Conservation (phyloP, 1,284 basidiomycete species). For the Austroboletus olivaceoglutinosus region DNA sequence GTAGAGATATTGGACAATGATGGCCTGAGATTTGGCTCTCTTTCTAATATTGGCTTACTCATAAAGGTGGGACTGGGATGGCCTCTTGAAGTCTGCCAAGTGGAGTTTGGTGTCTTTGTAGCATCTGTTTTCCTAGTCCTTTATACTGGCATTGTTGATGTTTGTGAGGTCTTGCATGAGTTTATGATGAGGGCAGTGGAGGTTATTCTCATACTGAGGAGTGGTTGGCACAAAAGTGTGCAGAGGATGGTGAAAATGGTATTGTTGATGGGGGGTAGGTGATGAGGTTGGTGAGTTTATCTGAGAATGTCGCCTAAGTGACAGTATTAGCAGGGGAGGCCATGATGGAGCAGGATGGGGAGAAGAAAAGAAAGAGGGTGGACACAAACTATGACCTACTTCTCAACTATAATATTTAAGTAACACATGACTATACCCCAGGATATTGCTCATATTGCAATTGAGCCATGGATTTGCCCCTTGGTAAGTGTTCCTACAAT, state of each 20-base stretch:
- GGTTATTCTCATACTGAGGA: constrained; percentile 72
- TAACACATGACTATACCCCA: no score
- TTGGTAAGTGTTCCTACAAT: no score
- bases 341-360: constrained; percentile 32
- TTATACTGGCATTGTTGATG: no score
- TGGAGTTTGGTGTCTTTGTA: no score
- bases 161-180: constrained; percentile 81
- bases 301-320: constrained; percentile 44
- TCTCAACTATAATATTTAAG: no score
- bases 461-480: no score
- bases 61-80: no score
- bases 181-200: constrained; percentile 85
- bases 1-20: constrained; percentile 67
- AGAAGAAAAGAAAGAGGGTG: not conserved
- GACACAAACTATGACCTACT: no score
- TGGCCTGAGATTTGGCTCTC: constrained; percentile 80
- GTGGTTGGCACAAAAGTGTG: constrained; percentile 83
- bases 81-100: no score
- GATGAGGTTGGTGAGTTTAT: constrained; percentile 71
- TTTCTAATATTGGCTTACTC: no score
- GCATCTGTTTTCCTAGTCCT: no score
- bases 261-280: constrained; percentile 77
- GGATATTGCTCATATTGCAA: no score
- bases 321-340: constrained; percentile 36
- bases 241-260: constrained; percentile 72